A percentile compares a stretch with the other conserved stretches of the same genome.
phyloP scores from a whole-genome alignment of 768 basidiomycete species.

The Boletus pseudo-olivaceus region DNA sequence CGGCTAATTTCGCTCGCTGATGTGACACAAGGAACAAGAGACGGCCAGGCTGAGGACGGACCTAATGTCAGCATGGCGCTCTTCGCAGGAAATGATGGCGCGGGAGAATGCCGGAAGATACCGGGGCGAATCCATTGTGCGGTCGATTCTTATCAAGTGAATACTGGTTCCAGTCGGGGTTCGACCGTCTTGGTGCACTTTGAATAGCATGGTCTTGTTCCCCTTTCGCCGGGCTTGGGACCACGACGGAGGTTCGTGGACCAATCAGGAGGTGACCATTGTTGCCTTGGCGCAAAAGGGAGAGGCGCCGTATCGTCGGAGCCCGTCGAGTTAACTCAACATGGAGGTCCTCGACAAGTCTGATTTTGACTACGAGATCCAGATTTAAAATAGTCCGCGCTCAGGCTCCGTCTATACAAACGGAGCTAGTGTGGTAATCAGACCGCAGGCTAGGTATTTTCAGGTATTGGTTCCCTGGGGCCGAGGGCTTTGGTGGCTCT shows the following conservation, averaged over 20 bases:
- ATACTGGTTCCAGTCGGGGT: neutral
- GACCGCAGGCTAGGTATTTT: slow-evolving; percentile 14
- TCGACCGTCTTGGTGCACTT: neutral
- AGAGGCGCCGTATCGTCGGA: slow-evolving; percentile 3
- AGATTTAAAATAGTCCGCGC: slow-evolving; percentile 8
- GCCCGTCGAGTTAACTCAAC: slow-evolving; percentile 2
- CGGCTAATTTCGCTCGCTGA: too few relatives aligned
- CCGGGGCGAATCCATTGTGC: slow-evolving; percentile 7
- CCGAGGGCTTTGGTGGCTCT: slow-evolving; percentile 20
- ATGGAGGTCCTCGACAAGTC: slow-evolving; percentile 16
- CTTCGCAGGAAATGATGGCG: slow-evolving; percentile 9
- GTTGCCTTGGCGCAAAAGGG: slow-evolving; percentile 1
- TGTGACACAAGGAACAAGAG: slow-evolving; percentile 9
- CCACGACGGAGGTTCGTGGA: slow-evolving; percentile 15
- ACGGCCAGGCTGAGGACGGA: slow-evolving; percentile 1
- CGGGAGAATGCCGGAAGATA: slow-evolving; percentile 19
- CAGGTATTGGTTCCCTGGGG: slow-evolving; percentile 19
- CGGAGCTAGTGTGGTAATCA: slow-evolving; percentile 25
- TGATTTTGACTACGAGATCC: slow-evolving; percentile 24
- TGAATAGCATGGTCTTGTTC: neutral
- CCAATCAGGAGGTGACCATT: slow-evolving; percentile 10
- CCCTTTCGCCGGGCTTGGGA: slow-evolving; percentile 3
- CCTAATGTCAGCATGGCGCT: neutral
- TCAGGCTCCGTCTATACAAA: slow-evolving; percentile 11
- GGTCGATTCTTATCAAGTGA: neutral